phyloP scores from a whole-genome alignment of 305 asterid genomes.

The Fraxinus baroniana region DNA sequence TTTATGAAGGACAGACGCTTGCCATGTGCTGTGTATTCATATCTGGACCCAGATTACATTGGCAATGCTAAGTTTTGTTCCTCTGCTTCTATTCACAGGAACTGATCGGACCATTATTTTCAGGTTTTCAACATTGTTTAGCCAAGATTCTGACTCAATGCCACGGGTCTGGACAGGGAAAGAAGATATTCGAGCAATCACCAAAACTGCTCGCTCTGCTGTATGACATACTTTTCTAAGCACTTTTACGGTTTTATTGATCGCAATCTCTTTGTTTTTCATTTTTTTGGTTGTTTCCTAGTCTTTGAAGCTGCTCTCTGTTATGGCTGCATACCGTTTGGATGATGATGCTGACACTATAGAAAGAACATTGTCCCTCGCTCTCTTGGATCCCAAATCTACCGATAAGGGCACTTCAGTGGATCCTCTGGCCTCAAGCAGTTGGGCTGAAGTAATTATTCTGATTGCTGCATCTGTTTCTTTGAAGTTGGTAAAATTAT shows the following conservation, averaged over 20 bases:
- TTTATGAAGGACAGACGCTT: neutral
- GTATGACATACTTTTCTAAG: slow-evolving; percentile 48
- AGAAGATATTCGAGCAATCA: slow-evolving; percentile 95
- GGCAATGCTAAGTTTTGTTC: neutral
- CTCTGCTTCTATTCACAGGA: slow-evolving; percentile 14
- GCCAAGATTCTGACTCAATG: slow-evolving; percentile 95
- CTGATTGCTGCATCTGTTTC: neutral
- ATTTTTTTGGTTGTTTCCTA: slow-evolving; percentile 23
- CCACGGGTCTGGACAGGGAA: slow-evolving; percentile 99
- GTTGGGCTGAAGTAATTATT: slow-evolving; percentile 81
- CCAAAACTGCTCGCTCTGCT: slow-evolving; percentile 91
- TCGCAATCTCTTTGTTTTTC: neutral
- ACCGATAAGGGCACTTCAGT: slow-evolving; percentile 49
- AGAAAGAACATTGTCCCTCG: slow-evolving; percentile 75
- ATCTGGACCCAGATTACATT: slow-evolving; percentile 14
- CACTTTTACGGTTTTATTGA: slow-evolving; percentile 14
- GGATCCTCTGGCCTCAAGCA: slow-evolving; percentile 95
- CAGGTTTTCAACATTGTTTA: slow-evolving; percentile 86
- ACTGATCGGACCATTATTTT: slow-evolving; percentile 24
- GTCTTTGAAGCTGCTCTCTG: slow-evolving; percentile 91
- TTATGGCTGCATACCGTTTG: slow-evolving; percentile 91
- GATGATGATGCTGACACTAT: slow-evolving; percentile 70
- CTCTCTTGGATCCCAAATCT: slow-evolving; percentile 66
- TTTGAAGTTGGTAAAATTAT: neutral
- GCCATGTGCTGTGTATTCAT: neutral